A percentile compares a stretch with the other conserved stretches of the same genome.
Conservation (phyloP, 441 rosid genomes). For the Syzygium malaccense region DNA sequence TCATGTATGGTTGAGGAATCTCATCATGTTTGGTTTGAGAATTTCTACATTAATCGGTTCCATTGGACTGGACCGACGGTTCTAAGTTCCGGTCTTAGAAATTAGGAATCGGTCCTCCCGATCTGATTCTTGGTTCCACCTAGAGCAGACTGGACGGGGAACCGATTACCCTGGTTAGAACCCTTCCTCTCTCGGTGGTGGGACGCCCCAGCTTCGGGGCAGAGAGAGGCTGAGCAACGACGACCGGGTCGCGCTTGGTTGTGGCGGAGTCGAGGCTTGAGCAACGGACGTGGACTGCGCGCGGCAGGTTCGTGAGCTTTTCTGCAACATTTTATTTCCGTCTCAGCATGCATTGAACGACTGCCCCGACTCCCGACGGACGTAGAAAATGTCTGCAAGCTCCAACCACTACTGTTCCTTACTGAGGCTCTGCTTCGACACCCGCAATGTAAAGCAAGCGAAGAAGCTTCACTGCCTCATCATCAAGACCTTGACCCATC, state of each 20-base stretch:
- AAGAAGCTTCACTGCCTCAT: conserved; percentile 64
- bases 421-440: conserved; percentile 51
- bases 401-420: conserved; percentile 46
- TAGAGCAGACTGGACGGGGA: too few relatives aligned
- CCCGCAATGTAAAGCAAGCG: conserved; percentile 28
- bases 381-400: background rate
- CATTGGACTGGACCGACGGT: too few relatives aligned
- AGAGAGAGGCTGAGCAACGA: background rate
- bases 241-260: background rate
- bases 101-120: too few relatives aligned
- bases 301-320: background rate
- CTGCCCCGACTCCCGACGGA: background rate
- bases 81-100: fast-evolving
- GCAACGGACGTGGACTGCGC: background rate
- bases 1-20: too few relatives aligned
- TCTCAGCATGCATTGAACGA: background rate
- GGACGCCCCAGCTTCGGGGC: background rate
- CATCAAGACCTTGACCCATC: conserved; percentile 34
- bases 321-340: background rate
- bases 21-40: too few relatives aligned
- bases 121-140: too few relatives aligned
- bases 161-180: too few relatives aligned
- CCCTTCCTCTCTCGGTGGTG: background rate
- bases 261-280: background rate
- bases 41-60: too few relatives aligned